phyloP scores from a whole-genome alignment of 768 basidiomycete genomes.

The Boletus rubroflammeus region DNA sequence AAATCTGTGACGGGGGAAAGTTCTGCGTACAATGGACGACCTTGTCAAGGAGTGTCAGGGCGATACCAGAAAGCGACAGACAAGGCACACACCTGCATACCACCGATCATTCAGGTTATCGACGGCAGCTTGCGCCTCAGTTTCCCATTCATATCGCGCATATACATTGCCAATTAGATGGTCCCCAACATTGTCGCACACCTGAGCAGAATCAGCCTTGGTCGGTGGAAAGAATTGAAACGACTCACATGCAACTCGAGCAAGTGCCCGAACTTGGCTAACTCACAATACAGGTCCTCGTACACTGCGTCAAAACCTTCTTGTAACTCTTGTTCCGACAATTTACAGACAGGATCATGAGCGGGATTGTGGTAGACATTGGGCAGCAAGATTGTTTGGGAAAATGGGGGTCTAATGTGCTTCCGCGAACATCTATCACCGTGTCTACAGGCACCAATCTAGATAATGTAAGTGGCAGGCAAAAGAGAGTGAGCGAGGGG shows the following conservation, averaged over 20 bases:
- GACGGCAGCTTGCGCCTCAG: constrained; percentile 91
- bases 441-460: constrained; percentile 99
- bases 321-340: constrained; percentile 83
- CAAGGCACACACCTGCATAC: constrained; percentile 75
- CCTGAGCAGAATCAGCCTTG: constrained; percentile 38
- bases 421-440: constrained; percentile 98
- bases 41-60: constrained; percentile 37
- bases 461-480: constrained; percentile 5
- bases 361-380: constrained; percentile 99
- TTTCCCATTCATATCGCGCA: constrained; percentile 98
- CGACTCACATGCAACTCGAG: constrained; percentile 85
- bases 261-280: constrained; percentile 93
- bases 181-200: constrained; percentile 99
- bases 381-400: constrained; percentile 92
- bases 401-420: constrained; percentile 96
- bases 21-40: constrained; percentile 94
- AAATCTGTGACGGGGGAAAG: constrained; percentile 98
- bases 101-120: constrained; percentile 93
- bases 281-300: constrained; percentile 92
- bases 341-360: constrained; percentile 86
- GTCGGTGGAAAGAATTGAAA: neutral
- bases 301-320: constrained; percentile 93
- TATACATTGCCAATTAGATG: constrained; percentile 98
- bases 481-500: neutral
- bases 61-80: constrained; percentile 1